phyloP scores from a whole-genome alignment of 352 stramenopile species.

The Phytophthora hibernalis region DNA sequence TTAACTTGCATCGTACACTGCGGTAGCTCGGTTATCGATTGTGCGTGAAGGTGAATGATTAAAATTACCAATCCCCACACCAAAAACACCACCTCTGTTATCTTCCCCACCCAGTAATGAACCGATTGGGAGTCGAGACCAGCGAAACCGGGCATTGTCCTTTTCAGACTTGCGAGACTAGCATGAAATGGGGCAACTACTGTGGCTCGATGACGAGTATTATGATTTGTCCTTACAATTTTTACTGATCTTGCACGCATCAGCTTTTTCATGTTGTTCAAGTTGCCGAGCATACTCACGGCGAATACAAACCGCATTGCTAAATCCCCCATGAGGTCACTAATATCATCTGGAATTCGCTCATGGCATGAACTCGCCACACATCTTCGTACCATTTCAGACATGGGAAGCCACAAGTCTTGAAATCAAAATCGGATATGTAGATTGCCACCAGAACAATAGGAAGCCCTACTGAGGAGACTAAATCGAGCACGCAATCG shows the following conservation, averaged over 20 bases:
- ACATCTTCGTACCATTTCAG: slow-evolving; percentile 40
- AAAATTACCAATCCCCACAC: slow-evolving; percentile 40
- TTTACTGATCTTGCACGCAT: slow-evolving; percentile 2
- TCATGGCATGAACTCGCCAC: slow-evolving; percentile 37
- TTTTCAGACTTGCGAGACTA: slow-evolving; percentile 15
- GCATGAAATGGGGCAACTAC: slow-evolving; percentile 29
- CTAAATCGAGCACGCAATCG: slow-evolving; percentile 32
- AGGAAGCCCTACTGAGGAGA: slow-evolving; percentile 33
- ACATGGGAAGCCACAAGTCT: slow-evolving; percentile 3
- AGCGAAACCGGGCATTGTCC: slow-evolving; percentile 4
- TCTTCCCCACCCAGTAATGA: slow-evolving; percentile 24
- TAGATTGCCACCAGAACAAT: slow-evolving; percentile 9
- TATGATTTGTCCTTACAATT: neutral
- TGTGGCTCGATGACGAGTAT: slow-evolving; percentile 13
- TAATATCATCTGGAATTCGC: slow-evolving; percentile 39
- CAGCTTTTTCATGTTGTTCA: slow-evolving; percentile 33
- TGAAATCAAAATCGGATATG: slow-evolving; percentile 22
- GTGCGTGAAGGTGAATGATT: slow-evolving; percentile 34
- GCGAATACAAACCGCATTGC: slow-evolving; percentile 19
- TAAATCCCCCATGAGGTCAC: slow-evolving; percentile 25
- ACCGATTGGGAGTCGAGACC: neutral
- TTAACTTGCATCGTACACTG: slow-evolving; percentile 46
- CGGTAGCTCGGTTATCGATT: slow-evolving; percentile 1
- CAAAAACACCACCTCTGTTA: slow-evolving; percentile 32
- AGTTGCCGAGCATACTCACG: slow-evolving; percentile 17